Evolutionary conservation across 78 protist genomes (phyloP).

Genomic region (Neovahlkampfia damariscottae): DNA sequence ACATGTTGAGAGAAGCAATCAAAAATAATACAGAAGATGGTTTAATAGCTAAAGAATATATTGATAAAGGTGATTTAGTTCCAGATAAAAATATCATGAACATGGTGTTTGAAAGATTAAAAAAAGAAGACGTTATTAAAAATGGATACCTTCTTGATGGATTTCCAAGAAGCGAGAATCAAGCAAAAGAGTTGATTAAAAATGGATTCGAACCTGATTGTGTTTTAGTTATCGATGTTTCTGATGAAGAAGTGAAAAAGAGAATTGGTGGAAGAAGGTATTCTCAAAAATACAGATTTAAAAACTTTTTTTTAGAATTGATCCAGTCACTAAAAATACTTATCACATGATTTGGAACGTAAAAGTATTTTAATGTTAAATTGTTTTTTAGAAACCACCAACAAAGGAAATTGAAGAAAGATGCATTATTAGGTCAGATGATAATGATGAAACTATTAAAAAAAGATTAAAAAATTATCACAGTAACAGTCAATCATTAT

Average conservation of each 20-base stretch:
- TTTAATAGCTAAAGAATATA: neutral
- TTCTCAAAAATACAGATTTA: no score
- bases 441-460: neutral
- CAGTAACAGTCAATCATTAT: neutral
- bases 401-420: neutral
- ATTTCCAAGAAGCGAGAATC: conserved; percentile 15
- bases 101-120: neutral
- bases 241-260: neutral
- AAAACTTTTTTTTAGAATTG: no score
- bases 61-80: conserved; percentile 14
- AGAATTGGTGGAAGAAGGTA: conserved; percentile 10
- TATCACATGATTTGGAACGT: no score
- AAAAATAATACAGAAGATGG: conserved; percentile 6
- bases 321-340: conserved; percentile 4
- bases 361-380: no score
- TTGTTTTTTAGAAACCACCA: neutral
- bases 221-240: conserved; percentile 1
- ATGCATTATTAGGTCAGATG: conserved; percentile 1
- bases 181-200: neutral
- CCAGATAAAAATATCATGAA: conserved; percentile 17
- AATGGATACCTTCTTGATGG: conserved; percentile 26
- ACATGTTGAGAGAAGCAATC: conserved; percentile 22
- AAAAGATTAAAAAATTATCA: neutral
- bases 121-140: neutral
- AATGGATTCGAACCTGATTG: neutral